Evolutionary conservation across 805 yeast species (phyloP), one percentile per base, ranked within the genome.

Genomic region (Citeromyces nyonsensis): DNA sequence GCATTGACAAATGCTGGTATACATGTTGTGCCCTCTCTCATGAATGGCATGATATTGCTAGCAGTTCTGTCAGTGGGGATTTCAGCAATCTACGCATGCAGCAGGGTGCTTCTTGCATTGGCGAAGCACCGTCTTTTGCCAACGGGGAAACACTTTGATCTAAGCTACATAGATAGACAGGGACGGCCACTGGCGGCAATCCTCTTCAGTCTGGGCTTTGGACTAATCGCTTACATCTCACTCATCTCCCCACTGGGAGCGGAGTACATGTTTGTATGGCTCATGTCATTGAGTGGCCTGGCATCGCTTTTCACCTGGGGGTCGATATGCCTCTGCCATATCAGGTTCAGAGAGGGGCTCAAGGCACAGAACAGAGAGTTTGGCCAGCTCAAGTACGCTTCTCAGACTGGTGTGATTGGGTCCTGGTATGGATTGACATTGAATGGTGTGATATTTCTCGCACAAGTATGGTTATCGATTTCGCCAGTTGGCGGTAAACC

Each of bases 261-360:
- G 27, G 82, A 82, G 4, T 67, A 78, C 27, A 76, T 78, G 20
- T 82, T 81, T 56, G 60, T 61, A 41, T 81, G 91, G 91, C 53
- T 81, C 52, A 59, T 77, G 44, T 79, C 86, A n/a, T 52, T 81
- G 24, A 73, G 84, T 27, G 86, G 86, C 38, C 58, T 81, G 40
- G 72, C 85, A 1, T 73, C 85, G n/a, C 60, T 80, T 37, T 71
- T 78, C 54, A 74, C 82, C 25, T 81, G 94, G 94, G 77, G 75
- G 33, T 68, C 83, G 5, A 73, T 80, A 40, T 73, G 78, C 46
- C 54, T 67, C 28, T 69, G 76, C 29, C 86, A 77, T 46, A 55
- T 81, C 33, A 61, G 86, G 42, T 78, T 77, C 56, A 73, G 88
- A 61, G 52, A 61, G 36, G 88, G 80, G 6, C 53, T 84, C 54